phyloP scores from a whole-genome alignment of 495 filamentous ascomycete genomes.

The Lasiosphaeria miniovina region DNA sequence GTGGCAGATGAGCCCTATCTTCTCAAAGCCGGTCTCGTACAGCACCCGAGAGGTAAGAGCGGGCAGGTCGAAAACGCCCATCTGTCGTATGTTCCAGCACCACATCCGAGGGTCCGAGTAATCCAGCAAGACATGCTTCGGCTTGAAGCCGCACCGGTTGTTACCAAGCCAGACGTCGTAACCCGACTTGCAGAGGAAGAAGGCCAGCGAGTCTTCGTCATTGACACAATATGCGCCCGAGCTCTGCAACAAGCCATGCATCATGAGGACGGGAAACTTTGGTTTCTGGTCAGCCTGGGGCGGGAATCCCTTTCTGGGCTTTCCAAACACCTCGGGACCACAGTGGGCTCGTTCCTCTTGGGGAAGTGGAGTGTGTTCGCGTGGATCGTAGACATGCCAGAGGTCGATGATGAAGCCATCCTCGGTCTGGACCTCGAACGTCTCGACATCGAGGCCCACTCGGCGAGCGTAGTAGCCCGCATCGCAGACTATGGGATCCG shows the following conservation, averaged over 20 bases:
- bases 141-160: slow-evolving; percentile 83
- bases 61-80: slow-evolving; percentile 88
- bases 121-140: slow-evolving; percentile 67
- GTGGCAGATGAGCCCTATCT: slow-evolving; percentile 80
- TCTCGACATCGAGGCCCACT: slow-evolving; percentile 84
- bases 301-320: slow-evolving; percentile 8
- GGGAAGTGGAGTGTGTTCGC: slow-evolving; percentile 55
- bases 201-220: slow-evolving; percentile 86
- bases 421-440: slow-evolving; percentile 83
- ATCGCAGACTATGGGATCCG: slow-evolving; percentile 74
- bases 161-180: slow-evolving; percentile 97
- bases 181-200: slow-evolving; percentile 87
- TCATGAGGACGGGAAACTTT: slow-evolving; percentile 83
- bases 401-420: slow-evolving; percentile 89
- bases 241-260: slow-evolving; percentile 86
- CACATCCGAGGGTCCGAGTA: slow-evolving; percentile 88
- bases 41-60: slow-evolving; percentile 83
- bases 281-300: slow-evolving; percentile 42
- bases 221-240: slow-evolving; percentile 87
- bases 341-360: slow-evolving; percentile 38
- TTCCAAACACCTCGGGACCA: slow-evolving; percentile 41
- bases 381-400: slow-evolving; percentile 87
- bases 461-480: slow-evolving; percentile 83
- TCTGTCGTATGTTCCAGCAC: slow-evolving; percentile 94
- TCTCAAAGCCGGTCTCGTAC: slow-evolving; percentile 76